A percentile compares a stretch with the other conserved stretches of the same genome.
Conservation (phyloP, 2,329 filamentous ascomycete species). For the Samsoniella hepiali region DNA sequence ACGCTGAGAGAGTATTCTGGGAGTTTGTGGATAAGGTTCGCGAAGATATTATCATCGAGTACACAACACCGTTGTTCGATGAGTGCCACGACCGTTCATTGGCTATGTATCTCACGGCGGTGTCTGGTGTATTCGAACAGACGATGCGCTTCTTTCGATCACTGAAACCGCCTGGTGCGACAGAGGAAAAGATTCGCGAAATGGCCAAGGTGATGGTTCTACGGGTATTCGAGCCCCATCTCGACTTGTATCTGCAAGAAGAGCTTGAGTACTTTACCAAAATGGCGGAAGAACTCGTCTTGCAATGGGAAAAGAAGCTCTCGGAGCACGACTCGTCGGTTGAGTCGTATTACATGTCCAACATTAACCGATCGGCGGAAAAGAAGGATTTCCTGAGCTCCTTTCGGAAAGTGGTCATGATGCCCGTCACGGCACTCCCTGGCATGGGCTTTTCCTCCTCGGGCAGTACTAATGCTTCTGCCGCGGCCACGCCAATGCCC, state of each 20-base stretch:
- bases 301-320: constrained; percentile 85
- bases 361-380: constrained; percentile 87
- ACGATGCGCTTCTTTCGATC: constrained; percentile 72
- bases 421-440: constrained; percentile 89
- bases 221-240: constrained; percentile 81
- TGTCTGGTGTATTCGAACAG: constrained; percentile 86
- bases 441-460: constrained; percentile 62
- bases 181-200: constrained; percentile 57
- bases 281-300: constrained; percentile 73
- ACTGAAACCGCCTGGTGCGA: constrained; percentile 63
- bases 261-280: constrained; percentile 83
- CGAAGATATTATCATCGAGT: constrained; percentile 82
- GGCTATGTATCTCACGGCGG: constrained; percentile 76
- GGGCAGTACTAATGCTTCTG: constrained; percentile 34
- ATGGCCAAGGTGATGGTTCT: constrained; percentile 66
- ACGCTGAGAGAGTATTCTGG: constrained; percentile 67
- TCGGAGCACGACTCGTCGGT: constrained; percentile 85
- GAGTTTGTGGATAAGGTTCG: constrained; percentile 77
- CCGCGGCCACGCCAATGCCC: constrained; percentile 33
- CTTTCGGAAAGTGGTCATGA: constrained; percentile 99
- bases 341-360: constrained; percentile 95
- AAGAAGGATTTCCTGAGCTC: constrained; percentile 95
- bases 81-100: constrained; percentile 76
- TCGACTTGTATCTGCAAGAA: constrained; percentile 90
- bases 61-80: constrained; percentile 80